These are phyloP conservation scores for Piper betle DNA, from an alignment of 164 flowering plant species.

Conservation along the genomic window DNA sequence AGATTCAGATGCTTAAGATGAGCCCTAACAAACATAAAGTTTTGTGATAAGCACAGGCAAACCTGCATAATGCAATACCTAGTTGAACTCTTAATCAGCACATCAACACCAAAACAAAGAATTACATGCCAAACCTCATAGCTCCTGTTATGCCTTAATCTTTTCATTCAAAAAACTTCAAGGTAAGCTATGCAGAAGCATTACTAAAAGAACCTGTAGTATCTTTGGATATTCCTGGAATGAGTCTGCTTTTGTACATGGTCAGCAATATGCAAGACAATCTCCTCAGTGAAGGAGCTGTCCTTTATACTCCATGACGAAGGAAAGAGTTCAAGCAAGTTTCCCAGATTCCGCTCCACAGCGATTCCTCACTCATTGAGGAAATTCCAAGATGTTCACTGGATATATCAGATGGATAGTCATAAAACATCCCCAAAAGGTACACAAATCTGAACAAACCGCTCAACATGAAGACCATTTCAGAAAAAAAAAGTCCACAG, in stretches of 20 bases:
- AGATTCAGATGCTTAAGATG: no score
- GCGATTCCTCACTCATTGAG: conserved; percentile 35
- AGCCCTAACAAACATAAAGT: no score
- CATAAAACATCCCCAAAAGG: background rate
- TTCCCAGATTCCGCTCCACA: conserved; percentile 34
- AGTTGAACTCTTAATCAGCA: background rate
- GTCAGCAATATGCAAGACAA: conserved; percentile 27
- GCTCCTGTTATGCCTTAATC: background rate
- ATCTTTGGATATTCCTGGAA: conserved; percentile 30
- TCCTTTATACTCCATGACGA: conserved; percentile 34
- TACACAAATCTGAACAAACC: background rate
- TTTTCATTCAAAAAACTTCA: background rate
- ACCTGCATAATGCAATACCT: background rate
- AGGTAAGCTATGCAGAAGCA: no score
- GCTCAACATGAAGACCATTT: no score
- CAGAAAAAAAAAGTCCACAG: background rate
- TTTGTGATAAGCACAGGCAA: background rate
- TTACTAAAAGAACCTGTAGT: conserved; percentile 53
- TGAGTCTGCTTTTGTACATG: conserved; percentile 29
- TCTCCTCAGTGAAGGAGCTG: conserved; percentile 25
- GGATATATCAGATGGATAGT: conserved; percentile 3
- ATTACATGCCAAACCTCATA: background rate
- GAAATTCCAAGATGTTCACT: conserved; percentile 19
- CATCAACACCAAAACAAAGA: background rate
- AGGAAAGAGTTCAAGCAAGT: conserved; percentile 26